Conservation (phyloP, 2,329 filamentous ascomycete genomes). For the Tolypocladium cylindrosporum region DNA sequence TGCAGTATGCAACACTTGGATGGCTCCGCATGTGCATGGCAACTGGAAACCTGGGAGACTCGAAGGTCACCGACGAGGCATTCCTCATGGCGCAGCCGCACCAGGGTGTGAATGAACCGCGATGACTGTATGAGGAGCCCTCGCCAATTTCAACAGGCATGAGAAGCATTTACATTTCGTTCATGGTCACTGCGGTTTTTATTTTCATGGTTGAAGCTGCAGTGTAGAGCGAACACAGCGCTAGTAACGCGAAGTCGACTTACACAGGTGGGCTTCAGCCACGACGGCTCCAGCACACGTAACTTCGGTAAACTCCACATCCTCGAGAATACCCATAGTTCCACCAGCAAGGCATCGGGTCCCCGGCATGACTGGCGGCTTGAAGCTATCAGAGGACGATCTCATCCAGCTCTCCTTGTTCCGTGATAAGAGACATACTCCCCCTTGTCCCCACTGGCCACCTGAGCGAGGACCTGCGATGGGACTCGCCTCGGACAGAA, state of each 20-base stretch:
- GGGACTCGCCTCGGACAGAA: constrained; percentile 8
- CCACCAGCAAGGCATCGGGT: background rate
- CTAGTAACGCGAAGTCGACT: background rate
- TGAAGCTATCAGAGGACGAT: constrained; percentile 11
- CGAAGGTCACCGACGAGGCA: background rate
- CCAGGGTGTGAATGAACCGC: background rate
- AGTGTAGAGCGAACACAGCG: background rate
- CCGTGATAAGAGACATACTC: constrained; percentile 16
- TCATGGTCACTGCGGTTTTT: background rate
- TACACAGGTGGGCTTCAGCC: background rate
- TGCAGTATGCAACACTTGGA: too few relatives aligned
- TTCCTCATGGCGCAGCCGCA: background rate
- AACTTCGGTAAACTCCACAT: background rate
- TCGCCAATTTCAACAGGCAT: background rate
- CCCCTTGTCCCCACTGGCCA: constrained; percentile 11
- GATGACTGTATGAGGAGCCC: background rate
- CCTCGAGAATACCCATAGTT: background rate
- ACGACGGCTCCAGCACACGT: background rate
- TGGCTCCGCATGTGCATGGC: background rate
- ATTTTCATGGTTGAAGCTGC: background rate
- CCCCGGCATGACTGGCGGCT: background rate
- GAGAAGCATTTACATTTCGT: too few relatives aligned
- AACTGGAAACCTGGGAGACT: background rate
- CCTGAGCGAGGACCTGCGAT: constrained; percentile 8
- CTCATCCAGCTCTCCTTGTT: constrained; percentile 15